Conservation (phyloP, 2,329 filamentous ascomycete genomes). For the Monilinia vaccinii-corymbosi region DNA sequence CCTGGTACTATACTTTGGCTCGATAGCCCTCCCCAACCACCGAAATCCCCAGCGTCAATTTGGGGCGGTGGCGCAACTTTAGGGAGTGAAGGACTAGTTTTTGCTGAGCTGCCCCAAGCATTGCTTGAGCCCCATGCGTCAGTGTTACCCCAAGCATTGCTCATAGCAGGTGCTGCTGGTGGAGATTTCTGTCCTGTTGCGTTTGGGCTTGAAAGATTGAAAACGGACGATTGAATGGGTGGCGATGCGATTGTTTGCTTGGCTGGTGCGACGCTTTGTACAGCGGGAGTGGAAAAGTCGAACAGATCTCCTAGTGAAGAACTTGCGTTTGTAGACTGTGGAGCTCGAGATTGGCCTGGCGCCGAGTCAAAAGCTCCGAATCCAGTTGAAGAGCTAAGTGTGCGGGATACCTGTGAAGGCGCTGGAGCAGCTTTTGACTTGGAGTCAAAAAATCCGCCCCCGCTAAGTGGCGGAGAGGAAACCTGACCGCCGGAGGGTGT, state of each 20-base stretch:
- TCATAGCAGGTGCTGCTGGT: slow-evolving; percentile 31
- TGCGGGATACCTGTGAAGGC: slow-evolving; percentile 37
- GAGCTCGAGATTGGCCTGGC: slow-evolving; percentile 35
- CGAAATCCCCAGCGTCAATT: slow-evolving; percentile 50
- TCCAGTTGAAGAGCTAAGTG: slow-evolving; percentile 46
- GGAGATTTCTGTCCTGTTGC: slow-evolving; percentile 36
- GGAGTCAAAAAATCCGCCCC: slow-evolving; percentile 76
- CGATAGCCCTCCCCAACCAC: slow-evolving; percentile 40
- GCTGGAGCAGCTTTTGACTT: slow-evolving; percentile 49
- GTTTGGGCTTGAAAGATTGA: slow-evolving; percentile 61
- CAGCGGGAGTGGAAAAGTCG: slow-evolving; percentile 54
- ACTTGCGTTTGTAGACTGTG: slow-evolving; percentile 26
- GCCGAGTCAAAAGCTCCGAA: slow-evolving; percentile 51
- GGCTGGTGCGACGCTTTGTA: slow-evolving; percentile 35
- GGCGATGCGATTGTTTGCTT: slow-evolving; percentile 30
- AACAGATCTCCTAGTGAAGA: slow-evolving; percentile 72
- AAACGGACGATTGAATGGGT: slow-evolving; percentile 51
- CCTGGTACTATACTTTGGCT: slow-evolving; percentile 53
- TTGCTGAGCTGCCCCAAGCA: slow-evolving; percentile 64
- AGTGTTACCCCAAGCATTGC: slow-evolving; percentile 35
- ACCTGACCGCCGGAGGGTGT: slow-evolving; percentile 30
- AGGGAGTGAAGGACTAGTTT: slow-evolving; percentile 38
- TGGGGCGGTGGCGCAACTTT: slow-evolving; percentile 32
- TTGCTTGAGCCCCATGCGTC: slow-evolving; percentile 79
- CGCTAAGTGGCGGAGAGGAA: slow-evolving; percentile 40